These are phyloP conservation scores for Volvox africanus DNA, from an alignment of 139 green algal species.

Conservation along the genomic window DNA sequence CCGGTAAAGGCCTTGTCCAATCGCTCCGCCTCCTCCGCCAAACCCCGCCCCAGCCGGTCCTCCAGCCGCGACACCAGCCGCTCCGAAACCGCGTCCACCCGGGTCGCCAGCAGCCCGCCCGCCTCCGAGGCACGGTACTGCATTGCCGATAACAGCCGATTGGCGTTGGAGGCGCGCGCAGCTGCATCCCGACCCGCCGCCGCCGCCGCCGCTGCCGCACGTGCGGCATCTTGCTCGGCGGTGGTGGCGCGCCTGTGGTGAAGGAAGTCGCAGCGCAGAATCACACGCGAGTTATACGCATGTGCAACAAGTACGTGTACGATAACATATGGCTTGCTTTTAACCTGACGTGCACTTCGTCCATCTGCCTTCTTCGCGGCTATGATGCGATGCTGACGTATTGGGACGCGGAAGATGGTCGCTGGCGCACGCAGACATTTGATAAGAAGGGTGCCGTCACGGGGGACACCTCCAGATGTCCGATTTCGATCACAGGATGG, in stretches of 20 bases:
- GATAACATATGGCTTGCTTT: no score
- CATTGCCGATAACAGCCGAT: background rate
- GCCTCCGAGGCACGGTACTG: constrained; percentile 11
- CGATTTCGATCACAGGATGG: no score
- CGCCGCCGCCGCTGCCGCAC: background rate
- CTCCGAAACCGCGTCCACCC: constrained; percentile 1
- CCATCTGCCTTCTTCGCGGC: no score
- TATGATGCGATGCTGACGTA: no score
- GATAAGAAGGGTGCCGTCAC: no score
- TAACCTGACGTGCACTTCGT: no score
- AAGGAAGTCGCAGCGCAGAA: no score
- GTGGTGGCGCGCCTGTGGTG: background rate
- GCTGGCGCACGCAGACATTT: no score
- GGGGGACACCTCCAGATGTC: no score
- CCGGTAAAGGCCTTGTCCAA: constrained; percentile 5
- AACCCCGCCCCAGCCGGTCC: constrained; percentile 11
- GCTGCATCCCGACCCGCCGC: background rate
- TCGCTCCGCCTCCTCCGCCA: constrained; percentile 40
- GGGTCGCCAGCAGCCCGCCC: background rate
- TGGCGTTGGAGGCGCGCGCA: background rate
- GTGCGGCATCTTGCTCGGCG: background rate
- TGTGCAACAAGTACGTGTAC: no score
- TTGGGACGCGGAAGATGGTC: no score
- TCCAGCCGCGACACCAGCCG: background rate
- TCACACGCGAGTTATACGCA: no score